Conservation (phyloP, 768 basidiomycete species). For the Paxillus ammoniavirescens region DNA sequence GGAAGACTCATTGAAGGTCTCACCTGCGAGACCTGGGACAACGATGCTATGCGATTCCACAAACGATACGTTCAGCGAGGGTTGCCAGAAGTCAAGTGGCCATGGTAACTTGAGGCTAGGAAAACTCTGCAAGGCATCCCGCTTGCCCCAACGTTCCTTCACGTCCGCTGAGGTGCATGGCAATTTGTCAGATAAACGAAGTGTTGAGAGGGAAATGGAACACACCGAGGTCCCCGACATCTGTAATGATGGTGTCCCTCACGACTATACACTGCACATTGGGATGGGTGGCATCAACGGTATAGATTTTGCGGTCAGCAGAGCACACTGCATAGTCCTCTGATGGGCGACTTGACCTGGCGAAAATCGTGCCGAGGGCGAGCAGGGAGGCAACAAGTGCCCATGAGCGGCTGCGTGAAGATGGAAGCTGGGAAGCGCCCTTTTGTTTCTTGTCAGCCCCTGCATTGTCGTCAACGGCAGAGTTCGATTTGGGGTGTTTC, state of each 20-base stretch:
- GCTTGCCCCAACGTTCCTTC: slow-evolving; percentile 22
- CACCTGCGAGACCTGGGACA: slow-evolving; percentile 75
- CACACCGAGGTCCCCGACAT: slow-evolving; percentile 50
- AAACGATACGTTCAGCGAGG: slow-evolving; percentile 20
- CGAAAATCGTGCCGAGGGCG: slow-evolving; percentile 6
- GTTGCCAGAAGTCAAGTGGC: slow-evolving; percentile 19
- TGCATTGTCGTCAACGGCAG: not conserved
- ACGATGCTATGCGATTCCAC: slow-evolving; percentile 44
- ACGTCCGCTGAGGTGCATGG: slow-evolving; percentile 18
- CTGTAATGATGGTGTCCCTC: slow-evolving; percentile 43
- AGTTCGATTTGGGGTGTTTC: not conserved
- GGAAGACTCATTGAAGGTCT: not conserved
- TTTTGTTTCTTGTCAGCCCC: not conserved
- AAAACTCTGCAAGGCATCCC: not conserved
- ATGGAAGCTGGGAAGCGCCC: not conserved
- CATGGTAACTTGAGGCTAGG: slow-evolving; percentile 21
- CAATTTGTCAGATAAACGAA: not conserved
- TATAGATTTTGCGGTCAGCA: slow-evolving; percentile 54
- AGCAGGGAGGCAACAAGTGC: slow-evolving; percentile 7
- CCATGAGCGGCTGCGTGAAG: not conserved
- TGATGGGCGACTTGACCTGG: not conserved
- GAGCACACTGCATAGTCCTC: slow-evolving; percentile 61
- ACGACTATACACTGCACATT: slow-evolving; percentile 64
- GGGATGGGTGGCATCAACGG: slow-evolving; percentile 55
- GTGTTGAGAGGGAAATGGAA: not conserved